Evolutionary conservation across 495 filamentous ascomycete species (phyloP), one percentile per base, ranked within the genome.

Genomic region (Aspergillus funiculosus): DNA sequence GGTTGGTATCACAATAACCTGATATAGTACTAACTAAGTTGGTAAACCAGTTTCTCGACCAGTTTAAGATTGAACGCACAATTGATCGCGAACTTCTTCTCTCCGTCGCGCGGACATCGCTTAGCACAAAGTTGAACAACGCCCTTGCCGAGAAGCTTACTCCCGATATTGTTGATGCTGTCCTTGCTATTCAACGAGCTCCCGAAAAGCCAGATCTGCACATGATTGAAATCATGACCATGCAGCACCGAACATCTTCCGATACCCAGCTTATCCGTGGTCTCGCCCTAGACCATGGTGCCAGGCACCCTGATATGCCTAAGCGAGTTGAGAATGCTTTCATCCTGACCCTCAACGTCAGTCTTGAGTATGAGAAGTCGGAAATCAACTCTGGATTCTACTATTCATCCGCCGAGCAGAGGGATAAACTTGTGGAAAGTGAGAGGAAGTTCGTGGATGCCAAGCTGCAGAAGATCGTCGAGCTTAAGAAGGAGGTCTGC

Each of bases 211-310:
- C 92, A 34, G 92, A 99, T 64, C 67, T 99, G 50, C 91, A 97
- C 69, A 99, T 99, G 92, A 76, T 99, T 51, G 92, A 99, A 68
- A 96, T 99, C 53, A 97, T 97, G 94, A 96, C 94, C 61, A 99
- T 99, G 92, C 92, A 97, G 64, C 92, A 99, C 71, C 87, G 91
- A 45, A 86, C 85, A 27, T 91, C 92, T 35, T 86, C 92, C 8
- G 92, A 99, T 64, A 99, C 92, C 19, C 89, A 94, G 58, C 80
- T 99, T 30, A 95, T 99, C 59, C 80, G 83, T 50, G 92, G 92
- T 42, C 76, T 99, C 24, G 92, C 87, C 5, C 71, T 99, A 46
- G 92, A 99, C 50, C 92, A 99, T 64, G 92, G 92, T 53, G 92
- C 92, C 4, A 79, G 92, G 59, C 92, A 99, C 62, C 92, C 92